Conservation (phyloP, 768 basidiomycete species). For the Tubosaeta sp. region DNA sequence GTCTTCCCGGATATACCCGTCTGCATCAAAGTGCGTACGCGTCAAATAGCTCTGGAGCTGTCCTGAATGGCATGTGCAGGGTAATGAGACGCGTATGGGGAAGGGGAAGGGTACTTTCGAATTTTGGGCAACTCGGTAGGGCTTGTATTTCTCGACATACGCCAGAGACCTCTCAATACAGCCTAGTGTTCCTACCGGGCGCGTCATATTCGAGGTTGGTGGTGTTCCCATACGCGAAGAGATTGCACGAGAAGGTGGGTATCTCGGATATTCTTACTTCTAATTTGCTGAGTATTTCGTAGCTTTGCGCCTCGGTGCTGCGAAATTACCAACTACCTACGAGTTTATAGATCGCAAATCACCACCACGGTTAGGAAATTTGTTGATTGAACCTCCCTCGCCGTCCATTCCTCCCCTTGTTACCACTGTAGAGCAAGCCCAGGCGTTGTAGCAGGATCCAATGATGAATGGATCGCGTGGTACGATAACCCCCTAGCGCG, state of each 20-base stretch:
- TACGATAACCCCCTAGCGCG: background rate
- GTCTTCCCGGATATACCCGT: conserved; percentile 98
- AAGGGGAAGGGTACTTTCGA: conserved; percentile 99
- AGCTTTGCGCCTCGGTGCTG: conserved; percentile 87
- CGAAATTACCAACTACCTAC: conserved; percentile 81
- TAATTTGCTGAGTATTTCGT: conserved; percentile 3
- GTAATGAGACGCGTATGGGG: conserved; percentile 99
- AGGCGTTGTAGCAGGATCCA: conserved; percentile 6
- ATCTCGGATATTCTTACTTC: background rate
- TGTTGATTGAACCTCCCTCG: conserved; percentile 45
- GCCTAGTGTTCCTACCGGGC: conserved; percentile 74
- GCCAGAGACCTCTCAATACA: background rate
- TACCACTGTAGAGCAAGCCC: conserved; percentile 8
- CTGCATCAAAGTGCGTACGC: conserved; percentile 77
- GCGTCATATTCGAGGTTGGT: conserved; percentile 92
- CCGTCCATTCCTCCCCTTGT: conserved; percentile 11
- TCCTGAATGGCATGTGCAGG: conserved; percentile 41
- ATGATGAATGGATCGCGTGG: conserved; percentile 5
- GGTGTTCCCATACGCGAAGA: conserved; percentile 88
- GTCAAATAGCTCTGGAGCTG: background rate
- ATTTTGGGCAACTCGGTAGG: conserved; percentile 91
- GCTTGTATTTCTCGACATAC: background rate
- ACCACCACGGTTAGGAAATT: conserved; percentile 69
- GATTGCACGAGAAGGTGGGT: conserved; percentile 83
- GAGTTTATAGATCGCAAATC: conserved; percentile 76